Conservation (phyloP, 2,329 filamentous ascomycete genomes). For the Colletotrichum sp. region DNA sequence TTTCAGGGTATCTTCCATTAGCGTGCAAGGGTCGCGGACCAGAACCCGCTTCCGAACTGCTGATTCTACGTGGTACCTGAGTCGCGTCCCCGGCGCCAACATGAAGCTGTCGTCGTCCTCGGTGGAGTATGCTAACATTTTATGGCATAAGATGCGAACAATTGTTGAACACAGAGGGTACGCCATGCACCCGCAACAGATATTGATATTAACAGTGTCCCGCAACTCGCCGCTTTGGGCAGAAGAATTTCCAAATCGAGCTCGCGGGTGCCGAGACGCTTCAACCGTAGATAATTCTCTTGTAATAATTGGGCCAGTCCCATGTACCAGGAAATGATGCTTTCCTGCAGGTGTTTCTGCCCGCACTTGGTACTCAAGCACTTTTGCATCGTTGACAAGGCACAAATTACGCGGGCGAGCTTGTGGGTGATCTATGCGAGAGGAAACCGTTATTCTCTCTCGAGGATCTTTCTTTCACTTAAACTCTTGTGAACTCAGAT, state of each 20-base stretch:
- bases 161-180: rapidly evolving
- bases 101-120: not conserved
- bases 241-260: not conserved
- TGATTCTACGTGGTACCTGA: not conserved
- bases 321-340: not conserved
- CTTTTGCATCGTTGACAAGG: not conserved
- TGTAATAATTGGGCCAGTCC: not conserved
- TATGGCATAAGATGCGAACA: not conserved
- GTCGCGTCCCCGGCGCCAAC: not conserved
- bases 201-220: not conserved
- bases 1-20: not conserved
- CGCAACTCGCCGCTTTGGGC: not conserved
- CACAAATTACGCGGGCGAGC: not conserved
- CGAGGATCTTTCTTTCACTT: not conserved
- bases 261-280: not conserved
- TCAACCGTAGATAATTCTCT: not conserved
- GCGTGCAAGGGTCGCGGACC: not conserved
- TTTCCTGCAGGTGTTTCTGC: not conserved
- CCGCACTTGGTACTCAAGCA: not conserved
- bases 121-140: not conserved
- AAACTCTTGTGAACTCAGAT: not conserved
- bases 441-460: not conserved
- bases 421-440: not conserved
- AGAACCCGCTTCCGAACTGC: not conserved
- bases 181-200: rapidly evolving